These are phyloP conservation scores for Neltuma alba DNA, from an alignment of 306 rosid species.

Conservation along the genomic window DNA sequence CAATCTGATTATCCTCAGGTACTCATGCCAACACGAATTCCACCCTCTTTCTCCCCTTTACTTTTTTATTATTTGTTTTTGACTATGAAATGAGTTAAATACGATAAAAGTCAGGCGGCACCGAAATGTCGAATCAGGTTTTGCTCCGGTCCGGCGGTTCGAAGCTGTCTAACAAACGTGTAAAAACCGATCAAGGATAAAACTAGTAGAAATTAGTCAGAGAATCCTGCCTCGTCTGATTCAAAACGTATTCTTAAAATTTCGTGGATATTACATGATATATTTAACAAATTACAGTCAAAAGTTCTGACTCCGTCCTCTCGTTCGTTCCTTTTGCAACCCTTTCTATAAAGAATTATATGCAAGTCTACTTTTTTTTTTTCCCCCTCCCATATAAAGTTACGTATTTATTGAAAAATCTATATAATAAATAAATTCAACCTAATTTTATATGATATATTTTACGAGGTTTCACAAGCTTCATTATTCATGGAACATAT, in stretches of 20 bases:
- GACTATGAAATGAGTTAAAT: not conserved
- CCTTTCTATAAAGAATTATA: too few species aligned
- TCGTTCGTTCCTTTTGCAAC: too few species aligned
- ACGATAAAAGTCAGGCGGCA: not conserved
- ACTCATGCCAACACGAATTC: not conserved
- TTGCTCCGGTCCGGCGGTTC: not conserved
- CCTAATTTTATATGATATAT: too few species aligned
- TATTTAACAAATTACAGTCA: too few species aligned
- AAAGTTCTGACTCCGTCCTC: too few species aligned
- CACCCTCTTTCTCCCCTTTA: not conserved
- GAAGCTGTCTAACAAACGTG: not conserved
- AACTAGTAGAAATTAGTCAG: not conserved
- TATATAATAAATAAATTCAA: too few species aligned
- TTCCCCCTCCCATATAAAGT: too few species aligned
- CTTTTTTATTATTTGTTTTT: not conserved
- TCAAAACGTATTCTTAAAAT: not conserved
- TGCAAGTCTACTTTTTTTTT: too few species aligned
- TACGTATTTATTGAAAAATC: too few species aligned
- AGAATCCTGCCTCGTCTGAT: not conserved
- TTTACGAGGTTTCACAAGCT: not conserved
- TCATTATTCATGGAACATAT: too few species aligned
- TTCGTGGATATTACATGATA: not conserved
- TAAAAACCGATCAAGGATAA: not conserved
- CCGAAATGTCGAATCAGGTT: not conserved
- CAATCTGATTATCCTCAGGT: conserved; percentile 69